A percentile compares a stretch with the other conserved stretches of the same genome.
Evolutionary conservation across 2,329 filamentous ascomycete species (phyloP).

Genomic region (Coniochaeta hoffmannii): DNA sequence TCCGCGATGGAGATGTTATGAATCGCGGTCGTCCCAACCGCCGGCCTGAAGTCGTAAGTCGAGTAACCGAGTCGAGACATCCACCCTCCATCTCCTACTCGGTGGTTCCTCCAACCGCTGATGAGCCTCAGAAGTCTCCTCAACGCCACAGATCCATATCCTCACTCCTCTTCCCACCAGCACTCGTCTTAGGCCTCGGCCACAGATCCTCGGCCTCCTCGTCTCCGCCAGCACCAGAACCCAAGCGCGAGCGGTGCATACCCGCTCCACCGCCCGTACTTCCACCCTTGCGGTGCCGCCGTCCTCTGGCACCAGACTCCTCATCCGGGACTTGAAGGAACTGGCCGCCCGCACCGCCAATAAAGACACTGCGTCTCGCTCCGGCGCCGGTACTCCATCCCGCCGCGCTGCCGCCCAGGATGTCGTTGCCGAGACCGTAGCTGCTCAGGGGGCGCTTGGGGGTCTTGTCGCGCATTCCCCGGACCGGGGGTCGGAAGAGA

Average conservation of each 20-base stretch:
- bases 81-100: no score
- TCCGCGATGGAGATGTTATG: no score
- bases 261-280: slow-evolving; percentile 3
- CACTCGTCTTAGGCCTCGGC: slow-evolving; percentile 35
- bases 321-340: slow-evolving; percentile 43
- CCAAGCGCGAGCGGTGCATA: neutral
- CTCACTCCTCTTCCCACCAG: slow-evolving; percentile 28
- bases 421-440: slow-evolving; percentile 49
- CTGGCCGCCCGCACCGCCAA: slow-evolving; percentile 42
- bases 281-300: slow-evolving; percentile 10
- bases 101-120: no score
- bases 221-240: slow-evolving; percentile 18
- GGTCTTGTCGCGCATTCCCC: slow-evolving; percentile 21
- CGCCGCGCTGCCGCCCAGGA: slow-evolving; percentile 25
- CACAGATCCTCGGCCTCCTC: slow-evolving; percentile 19
- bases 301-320: slow-evolving; percentile 12
- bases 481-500: slow-evolving; percentile 33
- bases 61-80: no score
- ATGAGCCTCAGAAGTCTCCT: slow-evolving; percentile 3
- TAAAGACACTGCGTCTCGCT: slow-evolving; percentile 45
- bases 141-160: slow-evolving; percentile 36
- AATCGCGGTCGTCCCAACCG: no score
- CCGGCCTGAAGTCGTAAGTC: no score
- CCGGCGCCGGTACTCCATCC: slow-evolving; percentile 44
- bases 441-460: slow-evolving; percentile 41